Conservation (phyloP, 2,329 filamentous ascomycete species). For the Lecanicillium sp. region DNA sequence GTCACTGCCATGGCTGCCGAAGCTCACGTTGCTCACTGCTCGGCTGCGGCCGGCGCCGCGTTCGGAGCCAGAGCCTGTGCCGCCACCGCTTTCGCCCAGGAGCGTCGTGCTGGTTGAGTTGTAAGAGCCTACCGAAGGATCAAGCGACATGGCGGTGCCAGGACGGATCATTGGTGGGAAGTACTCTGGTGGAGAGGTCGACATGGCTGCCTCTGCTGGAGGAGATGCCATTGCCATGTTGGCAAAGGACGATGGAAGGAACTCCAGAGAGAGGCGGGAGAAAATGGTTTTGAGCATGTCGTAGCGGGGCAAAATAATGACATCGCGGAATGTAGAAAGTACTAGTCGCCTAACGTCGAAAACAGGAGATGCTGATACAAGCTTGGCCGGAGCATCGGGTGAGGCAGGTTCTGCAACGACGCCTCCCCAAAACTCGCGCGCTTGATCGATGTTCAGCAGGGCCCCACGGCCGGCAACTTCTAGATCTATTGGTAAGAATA, state of each 20-base stretch:
- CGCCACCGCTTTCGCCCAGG: constrained; percentile 49
- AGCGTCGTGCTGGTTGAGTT: constrained; percentile 73
- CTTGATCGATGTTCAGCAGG: constrained; percentile 69
- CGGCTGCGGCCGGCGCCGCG: constrained; percentile 57
- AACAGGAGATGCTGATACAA: constrained; percentile 41
- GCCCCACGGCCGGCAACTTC: constrained; percentile 82
- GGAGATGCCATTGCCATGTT: constrained; percentile 46
- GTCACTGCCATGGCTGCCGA: constrained; percentile 43
- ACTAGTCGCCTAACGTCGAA: constrained; percentile 86
- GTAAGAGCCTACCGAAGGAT: constrained; percentile 68
- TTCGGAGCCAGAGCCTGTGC: constrained; percentile 17
- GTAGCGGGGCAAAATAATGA: constrained; percentile 79
- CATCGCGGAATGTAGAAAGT: constrained; percentile 79
- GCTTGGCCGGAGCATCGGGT: constrained; percentile 28
- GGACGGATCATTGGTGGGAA: constrained; percentile 45
- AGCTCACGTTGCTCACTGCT: constrained; percentile 78
- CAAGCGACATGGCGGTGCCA: constrained; percentile 66
- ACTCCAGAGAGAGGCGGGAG: constrained; percentile 80
- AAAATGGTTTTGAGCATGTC: constrained; percentile 85
- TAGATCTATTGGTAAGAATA: constrained; percentile 85
- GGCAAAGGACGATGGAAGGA: constrained; percentile 46
- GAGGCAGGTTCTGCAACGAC: constrained; percentile 38
- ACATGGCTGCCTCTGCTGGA: constrained; percentile 39
- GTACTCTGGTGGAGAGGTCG: constrained; percentile 42
- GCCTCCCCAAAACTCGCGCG: constrained; percentile 84